These are phyloP conservation scores for Penicillium italicum DNA, from an alignment of 2,329 filamentous ascomycete species.

Conservation along the genomic window DNA sequence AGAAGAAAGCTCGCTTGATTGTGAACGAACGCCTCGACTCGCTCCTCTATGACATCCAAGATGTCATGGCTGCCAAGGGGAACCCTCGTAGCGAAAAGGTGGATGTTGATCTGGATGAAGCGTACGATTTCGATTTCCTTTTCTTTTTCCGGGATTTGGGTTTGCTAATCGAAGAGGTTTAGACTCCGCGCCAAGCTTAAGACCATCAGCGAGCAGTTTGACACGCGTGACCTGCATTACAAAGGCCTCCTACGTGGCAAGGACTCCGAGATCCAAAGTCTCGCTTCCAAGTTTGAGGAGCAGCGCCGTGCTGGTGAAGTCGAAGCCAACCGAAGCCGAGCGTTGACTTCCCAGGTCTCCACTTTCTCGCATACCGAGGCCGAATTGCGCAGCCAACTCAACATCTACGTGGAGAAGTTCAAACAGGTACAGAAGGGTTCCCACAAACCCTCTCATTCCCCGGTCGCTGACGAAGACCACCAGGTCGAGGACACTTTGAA, in stretches of 20 bases:
- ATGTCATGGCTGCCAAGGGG: slow-evolving; percentile 82
- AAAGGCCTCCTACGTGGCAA: slow-evolving; percentile 88
- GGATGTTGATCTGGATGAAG: slow-evolving; percentile 82
- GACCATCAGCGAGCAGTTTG: slow-evolving; percentile 93
- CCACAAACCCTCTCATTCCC: slow-evolving; percentile 13
- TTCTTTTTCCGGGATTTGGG: background rate
- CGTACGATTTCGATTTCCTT: slow-evolving; percentile 56
- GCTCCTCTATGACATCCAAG: slow-evolving; percentile 78
- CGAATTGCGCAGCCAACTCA: slow-evolving; percentile 88
- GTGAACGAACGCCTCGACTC: slow-evolving; percentile 82
- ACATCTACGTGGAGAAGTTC: slow-evolving; percentile 98
- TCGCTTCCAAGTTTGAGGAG: slow-evolving; percentile 82
- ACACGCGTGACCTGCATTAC: slow-evolving; percentile 90
- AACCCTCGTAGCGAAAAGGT: slow-evolving; percentile 74
- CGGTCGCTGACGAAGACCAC: slow-evolving; percentile 46
- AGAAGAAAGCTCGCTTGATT: slow-evolving; percentile 75
- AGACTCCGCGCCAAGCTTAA: slow-evolving; percentile 72
- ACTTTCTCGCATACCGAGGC: slow-evolving; percentile 95
- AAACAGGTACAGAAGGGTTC: slow-evolving; percentile 74
- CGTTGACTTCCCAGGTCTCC: slow-evolving; percentile 85
- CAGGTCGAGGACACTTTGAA: slow-evolving; percentile 98
- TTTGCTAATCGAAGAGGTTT: slow-evolving; percentile 19
- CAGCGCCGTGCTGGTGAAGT: slow-evolving; percentile 84
- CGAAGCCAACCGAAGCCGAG: slow-evolving; percentile 74
- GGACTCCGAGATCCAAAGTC: slow-evolving; percentile 90